Evolutionary conservation across 331 rosid species (phyloP).

Genomic region (Pyracantha coccinea): DNA sequence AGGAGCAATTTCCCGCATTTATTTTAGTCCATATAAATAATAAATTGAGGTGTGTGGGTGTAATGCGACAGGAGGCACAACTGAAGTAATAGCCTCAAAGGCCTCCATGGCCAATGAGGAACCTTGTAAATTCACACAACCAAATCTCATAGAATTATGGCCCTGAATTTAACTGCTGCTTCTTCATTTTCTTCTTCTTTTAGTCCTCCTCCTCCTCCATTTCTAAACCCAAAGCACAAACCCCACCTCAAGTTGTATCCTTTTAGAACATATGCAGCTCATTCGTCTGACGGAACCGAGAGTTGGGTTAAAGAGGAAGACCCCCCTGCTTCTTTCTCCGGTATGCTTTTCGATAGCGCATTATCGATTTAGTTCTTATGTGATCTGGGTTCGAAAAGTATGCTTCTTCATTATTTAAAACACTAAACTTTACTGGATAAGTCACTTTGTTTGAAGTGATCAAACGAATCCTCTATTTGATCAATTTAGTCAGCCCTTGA

Average conservation of each 20-base stretch:
- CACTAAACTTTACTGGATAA: too few species aligned
- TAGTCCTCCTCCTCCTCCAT: conserved; percentile 9
- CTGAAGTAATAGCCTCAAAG: neutral
- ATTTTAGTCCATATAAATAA: neutral
- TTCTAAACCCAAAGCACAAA: conserved; percentile 23
- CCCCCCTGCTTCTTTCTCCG: conserved; percentile 35
- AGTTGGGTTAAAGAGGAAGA: conserved; percentile 42
- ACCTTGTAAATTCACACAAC: neutral
- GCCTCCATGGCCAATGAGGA: neutral
- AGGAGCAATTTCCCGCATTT: conserved; percentile 4
- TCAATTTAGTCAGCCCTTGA: neutral
- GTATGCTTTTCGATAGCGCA: conserved; percentile 15
- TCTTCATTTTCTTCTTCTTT: conserved; percentile 11
- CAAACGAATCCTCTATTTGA: neutral
- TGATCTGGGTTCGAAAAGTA: neutral
- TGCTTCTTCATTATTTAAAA: neutral
- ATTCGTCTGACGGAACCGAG: conserved; percentile 45
- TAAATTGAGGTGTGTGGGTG: conserved; percentile 7
- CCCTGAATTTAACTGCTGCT: conserved; percentile 38
- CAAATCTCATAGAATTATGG: conserved; percentile 33
- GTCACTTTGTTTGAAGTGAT: too few species aligned
- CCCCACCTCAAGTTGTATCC: conserved; percentile 30
- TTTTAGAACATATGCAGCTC: conserved; percentile 33
- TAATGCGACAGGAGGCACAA: neutral
- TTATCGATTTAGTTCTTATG: neutral